These are phyloP conservation scores for Ganoderma sinense DNA, from an alignment of 1,284 basidiomycete genomes.

Conservation along the genomic window DNA sequence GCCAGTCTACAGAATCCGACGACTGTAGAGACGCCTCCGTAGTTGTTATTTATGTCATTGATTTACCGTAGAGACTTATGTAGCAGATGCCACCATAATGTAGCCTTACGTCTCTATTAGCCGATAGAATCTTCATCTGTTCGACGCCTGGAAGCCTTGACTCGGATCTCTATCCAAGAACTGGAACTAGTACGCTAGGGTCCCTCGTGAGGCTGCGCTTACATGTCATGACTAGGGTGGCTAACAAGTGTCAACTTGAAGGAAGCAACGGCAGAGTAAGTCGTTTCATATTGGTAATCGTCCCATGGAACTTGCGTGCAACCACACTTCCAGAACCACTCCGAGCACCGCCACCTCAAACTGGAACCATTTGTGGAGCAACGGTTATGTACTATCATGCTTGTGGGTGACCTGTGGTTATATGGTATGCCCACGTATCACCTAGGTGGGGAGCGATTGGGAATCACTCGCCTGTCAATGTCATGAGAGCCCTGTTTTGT, in stretches of 20 bases:
- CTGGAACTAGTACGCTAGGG: too few relatives aligned
- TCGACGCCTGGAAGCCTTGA: too few relatives aligned
- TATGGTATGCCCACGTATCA: neutral
- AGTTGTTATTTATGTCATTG: neutral
- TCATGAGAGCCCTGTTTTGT: neutral
- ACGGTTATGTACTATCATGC: neutral
- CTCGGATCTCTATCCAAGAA: too few relatives aligned
- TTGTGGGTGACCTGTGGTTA: neutral
- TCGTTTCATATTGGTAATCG: too few relatives aligned
- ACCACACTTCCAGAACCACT: too few relatives aligned
- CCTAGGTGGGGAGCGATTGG: neutral
- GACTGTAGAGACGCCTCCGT: neutral
- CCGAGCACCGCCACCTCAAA: neutral
- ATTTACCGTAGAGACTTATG: neutral
- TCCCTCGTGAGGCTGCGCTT: too few relatives aligned
- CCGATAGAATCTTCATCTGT: neutral
- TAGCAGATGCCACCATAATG: neutral
- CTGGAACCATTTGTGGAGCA: neutral
- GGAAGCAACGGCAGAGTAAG: neutral
- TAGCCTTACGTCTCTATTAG: neutral
- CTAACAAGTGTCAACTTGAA: too few relatives aligned
- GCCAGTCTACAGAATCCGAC: slow-evolving; percentile 9
- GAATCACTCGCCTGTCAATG: neutral
- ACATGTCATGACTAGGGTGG: too few relatives aligned
- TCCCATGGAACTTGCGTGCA: too few relatives aligned